These are phyloP conservation scores for Trichophyton verrucosum DNA, from an alignment of 2,329 filamentous ascomycete species.

Conservation along the genomic window DNA sequence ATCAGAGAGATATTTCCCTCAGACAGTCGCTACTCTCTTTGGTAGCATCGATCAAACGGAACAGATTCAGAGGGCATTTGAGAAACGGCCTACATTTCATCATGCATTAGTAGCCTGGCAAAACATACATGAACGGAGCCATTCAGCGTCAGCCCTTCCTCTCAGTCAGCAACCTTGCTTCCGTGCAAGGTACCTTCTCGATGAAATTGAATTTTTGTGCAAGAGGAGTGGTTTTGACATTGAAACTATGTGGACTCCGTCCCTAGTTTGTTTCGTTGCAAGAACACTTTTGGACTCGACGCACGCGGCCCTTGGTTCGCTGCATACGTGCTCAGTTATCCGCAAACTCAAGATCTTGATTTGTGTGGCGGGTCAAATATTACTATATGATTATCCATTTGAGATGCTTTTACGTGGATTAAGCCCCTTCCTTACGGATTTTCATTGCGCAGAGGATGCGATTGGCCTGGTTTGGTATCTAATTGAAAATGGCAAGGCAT, in stretches of 20 bases:
- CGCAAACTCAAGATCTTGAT: slow-evolving; percentile 75
- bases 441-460: slow-evolving; percentile 81
- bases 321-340: slow-evolving; percentile 76
- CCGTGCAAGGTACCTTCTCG: slow-evolving; percentile 60
- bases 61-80: slow-evolving; percentile 55
- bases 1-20: slow-evolving; percentile 58
- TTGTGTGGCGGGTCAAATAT: slow-evolving; percentile 59
- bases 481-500: slow-evolving; percentile 51
- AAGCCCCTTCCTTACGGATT: slow-evolving; percentile 64
- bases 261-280: slow-evolving; percentile 59
- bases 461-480: slow-evolving; percentile 80
- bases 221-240: slow-evolving; percentile 55
- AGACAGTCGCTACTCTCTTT: slow-evolving; percentile 65
- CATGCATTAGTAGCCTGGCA: slow-evolving; percentile 53
- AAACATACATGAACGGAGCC: slow-evolving; percentile 56
- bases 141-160: slow-evolving; percentile 54
- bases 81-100: slow-evolving; percentile 45
- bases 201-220: slow-evolving; percentile 68
- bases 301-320: slow-evolving; percentile 67
- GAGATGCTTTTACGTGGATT: slow-evolving; percentile 82
- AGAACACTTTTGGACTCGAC: slow-evolving; percentile 70
- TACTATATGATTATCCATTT: slow-evolving; percentile 66
- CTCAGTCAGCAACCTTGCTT: slow-evolving; percentile 80
- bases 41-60: slow-evolving; percentile 67
- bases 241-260: slow-evolving; percentile 58